These are phyloP conservation scores for Tetrapisispora iriomotensis DNA, from an alignment of 805 yeast genomes.

Conservation along the genomic window DNA sequence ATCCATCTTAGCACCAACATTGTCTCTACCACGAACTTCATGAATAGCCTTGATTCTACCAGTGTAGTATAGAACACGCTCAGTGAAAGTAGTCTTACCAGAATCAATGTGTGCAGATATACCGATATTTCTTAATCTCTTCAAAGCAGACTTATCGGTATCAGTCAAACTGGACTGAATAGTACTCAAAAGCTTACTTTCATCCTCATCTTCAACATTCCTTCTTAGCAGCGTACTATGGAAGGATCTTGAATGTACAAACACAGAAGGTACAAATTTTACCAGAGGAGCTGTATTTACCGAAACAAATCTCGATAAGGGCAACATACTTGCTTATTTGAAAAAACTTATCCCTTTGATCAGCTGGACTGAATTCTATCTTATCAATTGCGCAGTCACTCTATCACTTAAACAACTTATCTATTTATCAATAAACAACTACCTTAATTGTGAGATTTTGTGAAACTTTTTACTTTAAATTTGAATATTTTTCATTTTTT, in stretches of 20 bases:
- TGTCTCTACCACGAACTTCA: constrained; percentile 93
- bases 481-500: no score
- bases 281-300: background rate
- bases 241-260: constrained; percentile 5
- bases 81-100: constrained; percentile 96
- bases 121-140: constrained; percentile 82
- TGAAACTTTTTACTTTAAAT: no score
- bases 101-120: constrained; percentile 97
- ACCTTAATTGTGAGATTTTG: no score
- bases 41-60: constrained; percentile 96
- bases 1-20: constrained; percentile 99
- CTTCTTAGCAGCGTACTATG: constrained; percentile 10
- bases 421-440: no score
- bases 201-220: constrained; percentile 52
- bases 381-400: no score
- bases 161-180: constrained; percentile 33
- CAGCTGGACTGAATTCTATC: no score
- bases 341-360: no score
- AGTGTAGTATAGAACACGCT: constrained; percentile 90
- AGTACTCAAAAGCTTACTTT: constrained; percentile 15
- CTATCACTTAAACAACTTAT: no score
- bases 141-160: constrained; percentile 42
- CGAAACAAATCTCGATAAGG: background rate
- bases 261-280: background rate
- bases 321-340: no score